These are phyloP conservation scores for Acrodontium crateriforme DNA, from an alignment of 2,329 filamentous ascomycete species.

Conservation along the genomic window DNA sequence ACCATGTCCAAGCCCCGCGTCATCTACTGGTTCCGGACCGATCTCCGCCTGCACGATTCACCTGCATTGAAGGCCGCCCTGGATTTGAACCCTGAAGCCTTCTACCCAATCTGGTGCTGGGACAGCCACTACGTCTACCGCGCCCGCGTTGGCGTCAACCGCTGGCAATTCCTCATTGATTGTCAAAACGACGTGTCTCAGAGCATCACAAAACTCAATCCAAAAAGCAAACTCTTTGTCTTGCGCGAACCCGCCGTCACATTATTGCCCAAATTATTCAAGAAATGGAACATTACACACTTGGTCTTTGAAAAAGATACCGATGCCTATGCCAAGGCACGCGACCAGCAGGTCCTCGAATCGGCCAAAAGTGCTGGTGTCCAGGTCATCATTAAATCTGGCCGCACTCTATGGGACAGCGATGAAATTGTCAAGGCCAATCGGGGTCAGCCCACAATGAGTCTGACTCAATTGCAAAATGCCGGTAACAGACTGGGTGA, in stretches of 20 bases:
- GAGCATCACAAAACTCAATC: slow-evolving; percentile 54
- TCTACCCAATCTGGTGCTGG: slow-evolving; percentile 71
- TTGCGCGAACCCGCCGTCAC: slow-evolving; percentile 60
- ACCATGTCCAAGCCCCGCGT: too few species aligned
- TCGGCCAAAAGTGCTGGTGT: slow-evolving; percentile 54
- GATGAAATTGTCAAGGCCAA: slow-evolving; percentile 54
- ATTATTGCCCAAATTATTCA: slow-evolving; percentile 57
- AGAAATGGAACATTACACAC: slow-evolving; percentile 60
- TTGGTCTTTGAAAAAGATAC: slow-evolving; percentile 69
- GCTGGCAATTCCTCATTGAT: slow-evolving; percentile 65
- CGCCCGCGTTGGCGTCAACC: slow-evolving; percentile 54
- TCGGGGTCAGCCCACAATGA: slow-evolving; percentile 60
- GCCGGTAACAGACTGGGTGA: slow-evolving; percentile 50
- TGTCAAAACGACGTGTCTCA: slow-evolving; percentile 57
- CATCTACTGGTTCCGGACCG: too few species aligned
- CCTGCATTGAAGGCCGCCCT: slow-evolving; percentile 59
- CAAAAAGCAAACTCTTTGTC: slow-evolving; percentile 56
- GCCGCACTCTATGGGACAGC: slow-evolving; percentile 60
- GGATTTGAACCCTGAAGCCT: slow-evolving; percentile 53
- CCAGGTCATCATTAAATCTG: slow-evolving; percentile 48
- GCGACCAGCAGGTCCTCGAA: slow-evolving; percentile 46
- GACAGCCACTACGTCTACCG: slow-evolving; percentile 68
- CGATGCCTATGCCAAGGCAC: slow-evolving; percentile 53
- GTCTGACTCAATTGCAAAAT: slow-evolving; percentile 48
- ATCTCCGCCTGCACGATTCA: slow-evolving; percentile 64